Percentiles rank a stretch among this genome's conserved stretches.
Conservation (phyloP, 257 asterid species). For the Solanum tacnaense region DNA sequence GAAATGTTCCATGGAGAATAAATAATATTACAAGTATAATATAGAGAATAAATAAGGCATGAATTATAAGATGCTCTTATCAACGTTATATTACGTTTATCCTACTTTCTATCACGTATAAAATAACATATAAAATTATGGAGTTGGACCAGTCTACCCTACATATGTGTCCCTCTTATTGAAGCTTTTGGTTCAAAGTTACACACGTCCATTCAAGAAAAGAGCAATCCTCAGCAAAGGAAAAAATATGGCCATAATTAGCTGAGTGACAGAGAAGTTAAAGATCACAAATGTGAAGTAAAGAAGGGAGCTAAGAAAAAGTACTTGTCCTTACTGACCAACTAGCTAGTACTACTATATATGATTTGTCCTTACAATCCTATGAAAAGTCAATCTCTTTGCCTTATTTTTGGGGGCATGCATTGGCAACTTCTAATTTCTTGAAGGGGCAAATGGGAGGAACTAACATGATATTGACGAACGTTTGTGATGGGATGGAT, state of each 20-base stretch:
- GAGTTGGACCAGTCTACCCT: background rate
- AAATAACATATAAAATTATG: background rate
- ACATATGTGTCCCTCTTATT: background rate
- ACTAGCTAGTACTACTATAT: background rate
- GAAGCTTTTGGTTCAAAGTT: background rate
- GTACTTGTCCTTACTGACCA: background rate
- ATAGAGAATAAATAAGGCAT: background rate
- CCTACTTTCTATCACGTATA: background rate
- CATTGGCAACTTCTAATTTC: slow-evolving; percentile 12
- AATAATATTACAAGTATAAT: background rate
- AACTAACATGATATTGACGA: background rate
- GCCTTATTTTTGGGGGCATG: background rate
- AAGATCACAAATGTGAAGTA: background rate
- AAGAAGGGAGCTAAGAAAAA: background rate
- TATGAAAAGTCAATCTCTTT: slow-evolving; percentile 33
- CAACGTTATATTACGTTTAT: background rate
- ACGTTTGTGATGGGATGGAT: background rate
- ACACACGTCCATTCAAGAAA: background rate
- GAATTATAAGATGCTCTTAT: background rate
- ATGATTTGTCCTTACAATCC: slow-evolving; percentile 18
- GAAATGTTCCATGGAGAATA: background rate
- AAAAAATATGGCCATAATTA: background rate
- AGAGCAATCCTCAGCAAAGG: background rate
- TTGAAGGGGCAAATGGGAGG: slow-evolving; percentile 32
- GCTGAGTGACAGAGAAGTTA: background rate